Conservation (phyloP, 306 rosid genomes). For the Pachyrhizus erosus region DNA sequence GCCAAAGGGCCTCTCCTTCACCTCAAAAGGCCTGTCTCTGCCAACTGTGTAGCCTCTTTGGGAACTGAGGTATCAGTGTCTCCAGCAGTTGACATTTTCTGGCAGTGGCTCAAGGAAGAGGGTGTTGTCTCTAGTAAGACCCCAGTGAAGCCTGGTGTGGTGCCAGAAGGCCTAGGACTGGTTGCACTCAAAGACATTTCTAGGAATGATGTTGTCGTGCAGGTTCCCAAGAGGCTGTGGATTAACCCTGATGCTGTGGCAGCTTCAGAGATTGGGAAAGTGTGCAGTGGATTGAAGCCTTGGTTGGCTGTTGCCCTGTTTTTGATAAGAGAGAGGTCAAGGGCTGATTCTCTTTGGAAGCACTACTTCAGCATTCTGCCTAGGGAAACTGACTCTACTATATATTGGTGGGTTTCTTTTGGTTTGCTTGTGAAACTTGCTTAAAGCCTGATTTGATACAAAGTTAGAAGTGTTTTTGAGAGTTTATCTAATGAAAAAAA, state of each 20-base stretch:
- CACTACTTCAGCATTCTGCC: constrained; percentile 79
- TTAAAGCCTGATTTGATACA: no score
- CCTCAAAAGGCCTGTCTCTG: constrained; percentile 40
- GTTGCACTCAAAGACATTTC: constrained; percentile 69
- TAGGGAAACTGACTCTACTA: constrained; percentile 74
- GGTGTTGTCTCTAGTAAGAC: constrained; percentile 80
- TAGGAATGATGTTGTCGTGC: constrained; percentile 82
- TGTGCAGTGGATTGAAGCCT: constrained; percentile 81
- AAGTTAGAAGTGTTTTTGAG: no score
- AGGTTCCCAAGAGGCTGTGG: constrained; percentile 94
- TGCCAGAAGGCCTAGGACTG: constrained; percentile 82
- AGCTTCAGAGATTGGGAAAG: constrained; percentile 79
- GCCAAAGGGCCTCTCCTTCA: constrained; percentile 29
- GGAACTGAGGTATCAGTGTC: constrained; percentile 67
- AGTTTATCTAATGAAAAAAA: no score
- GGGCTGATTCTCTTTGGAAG: constrained; percentile 74
- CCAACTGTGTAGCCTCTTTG: constrained; percentile 46
- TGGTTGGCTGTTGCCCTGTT: constrained; percentile 90
- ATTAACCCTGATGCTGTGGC: constrained; percentile 92
- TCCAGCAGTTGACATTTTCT: constrained; percentile 70
- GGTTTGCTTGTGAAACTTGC: not conserved
- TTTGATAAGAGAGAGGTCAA: constrained; percentile 68
- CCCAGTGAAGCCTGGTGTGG: constrained; percentile 75
- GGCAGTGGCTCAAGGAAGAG: constrained; percentile 87
- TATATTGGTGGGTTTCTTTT: constrained; percentile 84